A percentile compares a stretch with the other conserved stretches of the same genome.
Conservation (phyloP, 2,329 filamentous ascomycete species). For the Verticillium isaacii region DNA sequence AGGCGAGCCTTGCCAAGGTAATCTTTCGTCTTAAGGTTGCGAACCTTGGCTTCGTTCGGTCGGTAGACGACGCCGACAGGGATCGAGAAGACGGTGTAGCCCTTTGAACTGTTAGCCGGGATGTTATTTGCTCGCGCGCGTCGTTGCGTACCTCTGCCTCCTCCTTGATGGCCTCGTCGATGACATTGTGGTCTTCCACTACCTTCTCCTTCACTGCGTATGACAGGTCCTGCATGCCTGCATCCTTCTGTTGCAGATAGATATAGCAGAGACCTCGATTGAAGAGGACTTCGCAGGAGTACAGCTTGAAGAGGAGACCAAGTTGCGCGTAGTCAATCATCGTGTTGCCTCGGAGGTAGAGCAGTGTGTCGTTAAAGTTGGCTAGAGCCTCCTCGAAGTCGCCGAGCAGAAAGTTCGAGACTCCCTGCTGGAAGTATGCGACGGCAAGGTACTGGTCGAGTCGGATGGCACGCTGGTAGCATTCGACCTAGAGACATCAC, state of each 20-base stretch:
- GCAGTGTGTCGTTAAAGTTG: conserved; percentile 96
- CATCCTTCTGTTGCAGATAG: conserved; percentile 86
- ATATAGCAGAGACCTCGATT: conserved; percentile 97
- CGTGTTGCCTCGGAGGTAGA: conserved; percentile 92
- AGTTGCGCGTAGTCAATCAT: conserved; percentile 98
- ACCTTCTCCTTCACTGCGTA: conserved; percentile 95
- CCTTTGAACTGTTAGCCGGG: conserved; percentile 43
- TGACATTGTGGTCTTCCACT: conserved; percentile 93
- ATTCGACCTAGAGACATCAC: conserved; percentile 65
- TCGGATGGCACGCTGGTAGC: conserved; percentile 85
- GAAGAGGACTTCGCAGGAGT: conserved; percentile 96
- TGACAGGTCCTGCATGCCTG: conserved; percentile 83
- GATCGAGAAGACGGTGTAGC: conserved; percentile 97
- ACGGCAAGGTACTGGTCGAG: conserved; percentile 95
- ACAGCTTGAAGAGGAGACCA: conserved; percentile 91
- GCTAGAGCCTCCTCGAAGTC: conserved; percentile 96
- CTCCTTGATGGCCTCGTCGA: conserved; percentile 92
- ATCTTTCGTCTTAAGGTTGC: conserved; percentile 95
- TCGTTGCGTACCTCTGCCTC: conserved; percentile 69
- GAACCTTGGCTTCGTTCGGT: conserved; percentile 95
- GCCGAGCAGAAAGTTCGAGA: conserved; percentile 94
- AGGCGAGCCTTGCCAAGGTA: conserved; percentile 95
- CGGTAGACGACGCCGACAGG: conserved; percentile 93
- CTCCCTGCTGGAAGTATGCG: conserved; percentile 96
- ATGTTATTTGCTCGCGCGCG: neutral